Percentiles rank a stretch among this genome's conserved stretches.
Conservation (phyloP, 1,284 basidiomycete genomes). For the Amylostereum chailletii region DNA sequence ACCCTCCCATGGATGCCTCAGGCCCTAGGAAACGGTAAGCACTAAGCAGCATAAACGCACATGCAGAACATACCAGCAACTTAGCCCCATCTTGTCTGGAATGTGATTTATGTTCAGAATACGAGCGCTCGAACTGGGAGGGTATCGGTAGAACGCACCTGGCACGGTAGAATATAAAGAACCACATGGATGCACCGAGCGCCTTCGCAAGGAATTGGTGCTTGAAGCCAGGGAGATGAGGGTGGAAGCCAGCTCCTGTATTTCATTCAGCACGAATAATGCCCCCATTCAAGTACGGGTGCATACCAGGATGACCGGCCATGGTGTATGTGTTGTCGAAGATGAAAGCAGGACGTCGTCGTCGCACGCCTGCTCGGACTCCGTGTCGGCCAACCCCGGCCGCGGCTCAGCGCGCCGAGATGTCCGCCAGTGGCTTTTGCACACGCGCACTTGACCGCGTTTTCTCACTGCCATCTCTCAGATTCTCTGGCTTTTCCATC, state of each 20-base stretch:
- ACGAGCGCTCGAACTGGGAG: not conserved
- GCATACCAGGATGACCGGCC: constrained; percentile 5
- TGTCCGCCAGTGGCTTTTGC: not conserved
- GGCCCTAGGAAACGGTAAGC: constrained; percentile 30
- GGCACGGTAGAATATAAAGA: constrained; percentile 94
- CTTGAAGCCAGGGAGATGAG: constrained; percentile 71
- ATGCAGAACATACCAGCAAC: constrained; percentile 40
- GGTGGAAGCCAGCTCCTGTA: constrained; percentile 69
- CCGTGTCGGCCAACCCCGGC: not conserved
- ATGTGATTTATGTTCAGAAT: constrained; percentile 4
- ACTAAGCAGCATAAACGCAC: not conserved
- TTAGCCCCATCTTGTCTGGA: constrained; percentile 69
- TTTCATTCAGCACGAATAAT: not conserved
- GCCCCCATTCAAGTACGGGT: constrained; percentile 6
- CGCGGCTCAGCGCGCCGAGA: not conserved
- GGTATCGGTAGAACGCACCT: constrained; percentile 47
- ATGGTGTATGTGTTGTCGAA: not conserved
- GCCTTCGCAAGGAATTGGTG: constrained; percentile 77
- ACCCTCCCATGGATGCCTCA: constrained; percentile 45
- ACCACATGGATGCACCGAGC: constrained; percentile 92
- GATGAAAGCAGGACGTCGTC: not conserved
- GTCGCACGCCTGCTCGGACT: not conserved
- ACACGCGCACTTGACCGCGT: not conserved
- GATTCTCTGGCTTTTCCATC: not conserved
- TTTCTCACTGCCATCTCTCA: not conserved